Evolutionary conservation across 2,329 filamentous ascomycete species (phyloP).

Genomic region (Phaeomoniella chlamydospora): DNA sequence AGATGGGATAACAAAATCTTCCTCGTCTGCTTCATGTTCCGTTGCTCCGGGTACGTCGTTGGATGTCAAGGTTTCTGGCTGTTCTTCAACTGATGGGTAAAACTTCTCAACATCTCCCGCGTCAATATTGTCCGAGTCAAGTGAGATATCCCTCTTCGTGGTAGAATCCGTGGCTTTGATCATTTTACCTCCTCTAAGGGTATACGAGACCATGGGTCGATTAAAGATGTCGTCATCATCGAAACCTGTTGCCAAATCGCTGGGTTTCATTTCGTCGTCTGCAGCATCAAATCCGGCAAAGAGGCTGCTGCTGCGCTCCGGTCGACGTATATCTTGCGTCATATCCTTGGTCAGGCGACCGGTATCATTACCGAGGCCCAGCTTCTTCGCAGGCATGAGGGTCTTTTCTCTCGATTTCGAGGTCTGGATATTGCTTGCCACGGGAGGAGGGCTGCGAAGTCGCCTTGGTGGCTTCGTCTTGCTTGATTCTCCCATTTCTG

Average conservation of each 20-base stretch:
- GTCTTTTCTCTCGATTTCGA: conserved; percentile 36
- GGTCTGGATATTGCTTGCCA: conserved; percentile 14
- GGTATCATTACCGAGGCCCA: conserved; percentile 50
- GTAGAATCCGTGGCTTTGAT: conserved; percentile 19
- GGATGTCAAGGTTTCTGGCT: conserved; percentile 9
- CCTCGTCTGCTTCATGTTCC: conserved; percentile 5
- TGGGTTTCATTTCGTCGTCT: conserved; percentile 31
- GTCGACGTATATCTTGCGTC: conserved; percentile 48
- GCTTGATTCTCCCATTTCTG: background rate
- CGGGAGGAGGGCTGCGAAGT: conserved; percentile 13
- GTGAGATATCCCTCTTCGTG: conserved; percentile 17
- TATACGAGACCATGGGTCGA: conserved; percentile 28
- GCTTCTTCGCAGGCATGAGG: conserved; percentile 54
- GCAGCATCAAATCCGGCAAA: conserved; percentile 69
- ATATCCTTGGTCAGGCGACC: conserved; percentile 50
- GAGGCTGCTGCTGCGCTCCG: conserved; percentile 67
- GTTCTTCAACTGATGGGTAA: conserved; percentile 13
- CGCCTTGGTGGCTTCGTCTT: conserved; percentile 10
- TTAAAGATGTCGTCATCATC: conserved; percentile 30
- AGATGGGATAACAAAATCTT: background rate
- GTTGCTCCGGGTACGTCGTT: background rate
- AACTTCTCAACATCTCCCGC: conserved; percentile 5
- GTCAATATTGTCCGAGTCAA: conserved; percentile 4
- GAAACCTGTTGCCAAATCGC: conserved; percentile 14
- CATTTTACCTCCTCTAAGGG: conserved; percentile 24